Base-by-base conservation (phyloP, 148 eudicot genomes). In the Chenopodium formosanum region DNA sequence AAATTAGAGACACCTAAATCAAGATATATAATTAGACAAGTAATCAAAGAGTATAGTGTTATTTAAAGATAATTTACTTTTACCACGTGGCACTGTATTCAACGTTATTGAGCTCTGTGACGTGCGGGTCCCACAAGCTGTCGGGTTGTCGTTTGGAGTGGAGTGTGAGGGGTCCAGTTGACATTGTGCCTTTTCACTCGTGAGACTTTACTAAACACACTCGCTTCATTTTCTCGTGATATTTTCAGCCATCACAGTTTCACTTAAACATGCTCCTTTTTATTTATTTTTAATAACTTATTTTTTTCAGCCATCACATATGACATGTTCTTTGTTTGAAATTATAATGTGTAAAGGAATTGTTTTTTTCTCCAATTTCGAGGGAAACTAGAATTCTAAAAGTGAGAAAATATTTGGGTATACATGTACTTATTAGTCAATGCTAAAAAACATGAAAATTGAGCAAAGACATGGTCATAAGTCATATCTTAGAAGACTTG, bases 111-210 rank as follows among this genome's bases (percentile, higher is more conserved):
- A 83, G 85, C 78, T 53, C 60, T 53, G 85, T 74, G 82, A 83
- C 44, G 47, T 34, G 0, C 6, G 82, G 82, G 85, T 14, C 85
- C 85, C 82, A 58, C 76, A 27, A 7, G 34, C 78, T 83, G 85
- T 83, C 85, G 85, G 85, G 64, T 74, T 83, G 85, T 83, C 85
- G 82, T 83, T 70, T 74, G 85, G 82, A 79, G 79, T 79, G 79
- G 82, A 83, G 85, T 76, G 85, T 69, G 14, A 19, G 85, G 85
- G 82, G 44, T 73, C 85, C 85, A 83, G n/a, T 66, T 67, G 79
- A 81, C 76, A 66, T 44, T 78, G 22, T 65, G 9, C 48, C 74
- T 70, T 19, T 62, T 50, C 69, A 76, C 75, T 68, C 72, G 78
- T 73, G 77, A 23, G 40, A 73, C 2, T 70, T 46, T 44, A 8